Percentiles rank a stretch among this genome's conserved stretches.
Evolutionary conservation across 805 yeast genomes (phyloP).

Genomic region (Ogataea dorogensis): DNA sequence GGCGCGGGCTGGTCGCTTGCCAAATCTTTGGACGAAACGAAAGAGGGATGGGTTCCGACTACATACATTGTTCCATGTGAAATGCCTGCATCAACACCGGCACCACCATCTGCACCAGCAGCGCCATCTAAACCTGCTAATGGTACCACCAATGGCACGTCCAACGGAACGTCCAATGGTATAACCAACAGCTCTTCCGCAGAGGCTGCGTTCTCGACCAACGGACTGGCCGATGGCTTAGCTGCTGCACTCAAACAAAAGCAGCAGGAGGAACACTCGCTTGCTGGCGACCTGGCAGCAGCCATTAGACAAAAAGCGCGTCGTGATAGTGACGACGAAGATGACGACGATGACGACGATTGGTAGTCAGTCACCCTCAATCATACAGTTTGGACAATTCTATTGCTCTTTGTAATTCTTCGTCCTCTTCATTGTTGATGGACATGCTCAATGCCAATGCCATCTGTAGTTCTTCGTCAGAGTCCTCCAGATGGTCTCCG

Average conservation of each 20-base stretch:
- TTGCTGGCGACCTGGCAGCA: conserved; percentile 87
- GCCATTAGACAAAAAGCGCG: conserved; percentile 78
- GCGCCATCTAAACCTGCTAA: conserved; percentile 29
- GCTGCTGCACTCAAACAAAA: conserved; percentile 69
- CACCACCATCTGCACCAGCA: conserved; percentile 32
- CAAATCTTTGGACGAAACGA: conserved; percentile 66
- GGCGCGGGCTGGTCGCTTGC: conserved; percentile 96
- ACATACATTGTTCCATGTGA: conserved; percentile 72
- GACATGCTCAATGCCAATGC: conserved; percentile 44
- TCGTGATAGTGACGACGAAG: conserved; percentile 71
- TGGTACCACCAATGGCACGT: conserved; percentile 13
- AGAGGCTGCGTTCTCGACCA: conserved; percentile 5
- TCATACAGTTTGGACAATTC: conserved; percentile 19
- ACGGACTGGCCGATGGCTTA: conserved; percentile 42
- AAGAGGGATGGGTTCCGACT: conserved; percentile 97
- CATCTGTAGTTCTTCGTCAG: conserved; percentile 40
- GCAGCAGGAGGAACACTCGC: conserved; percentile 54
- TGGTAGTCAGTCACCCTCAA: conserved; percentile 20
- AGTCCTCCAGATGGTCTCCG: conserved; percentile 40
- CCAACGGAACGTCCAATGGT: conserved; percentile 11
- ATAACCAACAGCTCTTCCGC: not conserved
- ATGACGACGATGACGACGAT: conserved; percentile 63
- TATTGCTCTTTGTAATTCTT: conserved; percentile 30
- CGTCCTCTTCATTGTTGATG: conserved; percentile 28
- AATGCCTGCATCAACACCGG: conserved; percentile 43